Conservation (phyloP, 2,329 filamentous ascomycete species). For the Stromatinia cepivora region DNA sequence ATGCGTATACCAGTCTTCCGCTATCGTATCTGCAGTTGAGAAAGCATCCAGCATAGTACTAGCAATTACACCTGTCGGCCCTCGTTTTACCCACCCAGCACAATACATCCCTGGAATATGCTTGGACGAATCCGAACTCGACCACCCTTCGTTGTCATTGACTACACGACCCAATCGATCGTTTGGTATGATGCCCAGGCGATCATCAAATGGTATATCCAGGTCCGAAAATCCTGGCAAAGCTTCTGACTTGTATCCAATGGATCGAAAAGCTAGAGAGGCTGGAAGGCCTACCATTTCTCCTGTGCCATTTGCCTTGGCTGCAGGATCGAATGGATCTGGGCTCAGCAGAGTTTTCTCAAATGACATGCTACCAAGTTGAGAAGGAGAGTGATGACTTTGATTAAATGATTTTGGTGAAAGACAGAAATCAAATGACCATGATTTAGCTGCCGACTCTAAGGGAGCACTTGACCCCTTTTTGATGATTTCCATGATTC, state of each 20-base stretch:
- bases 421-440: slow-evolving; percentile 85
- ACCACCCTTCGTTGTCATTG: slow-evolving; percentile 26
- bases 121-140: slow-evolving; percentile 25
- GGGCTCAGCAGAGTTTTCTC: slow-evolving; percentile 58
- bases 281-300: slow-evolving; percentile 59
- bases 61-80: slow-evolving; percentile 92
- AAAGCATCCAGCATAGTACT: slow-evolving; percentile 97
- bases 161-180: slow-evolving; percentile 76
- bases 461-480: slow-evolving; percentile 64
- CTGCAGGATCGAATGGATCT: slow-evolving; percentile 53
- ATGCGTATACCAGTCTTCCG: slow-evolving; percentile 66
- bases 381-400: slow-evolving; percentile 46
- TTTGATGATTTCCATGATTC: slow-evolving; percentile 76
- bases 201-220: slow-evolving; percentile 74
- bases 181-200: slow-evolving; percentile 76
- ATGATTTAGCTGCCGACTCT: slow-evolving; percentile 59
- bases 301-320: slow-evolving; percentile 51
- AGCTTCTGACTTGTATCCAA: slow-evolving; percentile 84
- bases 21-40: slow-evolving; percentile 79
- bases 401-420: slow-evolving; percentile 66
- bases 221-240: slow-evolving; percentile 72
- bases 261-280: slow-evolving; percentile 82
- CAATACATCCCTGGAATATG: slow-evolving; percentile 76
- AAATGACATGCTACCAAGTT: slow-evolving; percentile 68
- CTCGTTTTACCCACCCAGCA: slow-evolving; percentile 93